Evolutionary conservation across 1,284 basidiomycete species (phyloP).

Genomic region (Abortiporus biennis): DNA sequence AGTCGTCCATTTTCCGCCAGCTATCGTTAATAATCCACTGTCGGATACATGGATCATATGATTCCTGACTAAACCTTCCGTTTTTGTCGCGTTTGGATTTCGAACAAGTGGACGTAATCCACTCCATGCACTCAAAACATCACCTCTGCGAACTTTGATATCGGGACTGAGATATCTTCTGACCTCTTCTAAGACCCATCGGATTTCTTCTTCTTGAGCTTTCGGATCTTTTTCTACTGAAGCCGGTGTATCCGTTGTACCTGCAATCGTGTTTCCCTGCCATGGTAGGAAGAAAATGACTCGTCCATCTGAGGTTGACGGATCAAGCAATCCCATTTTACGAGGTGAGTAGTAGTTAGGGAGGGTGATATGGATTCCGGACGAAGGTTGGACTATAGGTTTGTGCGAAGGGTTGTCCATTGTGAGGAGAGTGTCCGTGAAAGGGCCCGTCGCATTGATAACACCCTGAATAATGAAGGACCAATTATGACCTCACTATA

Average conservation of each 20-base stretch:
- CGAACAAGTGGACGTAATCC: conserved; percentile 88
- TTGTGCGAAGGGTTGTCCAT: conserved; percentile 81
- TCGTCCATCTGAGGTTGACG: conserved; percentile 91
- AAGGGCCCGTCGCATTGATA: conserved; percentile 96
- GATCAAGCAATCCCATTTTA: conserved; percentile 94
- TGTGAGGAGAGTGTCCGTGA: conserved; percentile 81
- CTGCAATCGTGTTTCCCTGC: conserved; percentile 97
- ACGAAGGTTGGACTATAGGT: conserved; percentile 89
- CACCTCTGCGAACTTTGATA: conserved; percentile 92
- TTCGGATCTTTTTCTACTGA: conserved; percentile 75
- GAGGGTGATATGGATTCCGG: conserved; percentile 94
- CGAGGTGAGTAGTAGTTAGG: conserved; percentile 97
- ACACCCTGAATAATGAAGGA: conserved; percentile 59
- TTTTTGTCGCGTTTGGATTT: conserved; percentile 68
- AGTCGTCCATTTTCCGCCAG: conserved; percentile 99
- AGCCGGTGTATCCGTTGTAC: conserved; percentile 90
- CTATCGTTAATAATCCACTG: conserved; percentile 88
- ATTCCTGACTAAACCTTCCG: conserved; percentile 88
- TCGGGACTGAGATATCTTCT: conserved; percentile 86
- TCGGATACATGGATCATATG: conserved; percentile 88
- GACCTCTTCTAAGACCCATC: conserved; percentile 94
- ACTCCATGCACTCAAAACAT: conserved; percentile 95
- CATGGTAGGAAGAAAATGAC: conserved; percentile 99
- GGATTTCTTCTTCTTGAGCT: conserved; percentile 91
- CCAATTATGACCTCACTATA: too few species aligned